Evolutionary conservation across 108 stramenopile genomes (phyloP).

Genomic region (Fragilariopsis cylindrus): DNA sequence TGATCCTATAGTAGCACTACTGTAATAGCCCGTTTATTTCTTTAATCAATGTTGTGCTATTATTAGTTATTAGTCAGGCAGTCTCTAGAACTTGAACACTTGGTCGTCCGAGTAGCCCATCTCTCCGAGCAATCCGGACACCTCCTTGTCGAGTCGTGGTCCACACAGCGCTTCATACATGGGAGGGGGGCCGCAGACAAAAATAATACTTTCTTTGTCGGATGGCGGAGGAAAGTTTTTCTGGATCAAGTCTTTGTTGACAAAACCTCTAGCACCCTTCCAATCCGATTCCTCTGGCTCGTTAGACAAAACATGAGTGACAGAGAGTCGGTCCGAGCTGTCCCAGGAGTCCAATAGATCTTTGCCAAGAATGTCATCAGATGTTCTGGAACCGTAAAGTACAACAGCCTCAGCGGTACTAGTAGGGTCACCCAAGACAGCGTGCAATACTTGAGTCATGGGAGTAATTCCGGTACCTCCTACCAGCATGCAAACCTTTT

Average conservation of each 20-base stretch:
- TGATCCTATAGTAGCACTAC: too few species aligned
- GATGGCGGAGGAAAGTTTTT: constrained; percentile 41
- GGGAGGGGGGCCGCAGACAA: constrained; percentile 95
- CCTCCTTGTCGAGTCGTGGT: constrained; percentile 74
- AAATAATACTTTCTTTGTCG: constrained; percentile 63
- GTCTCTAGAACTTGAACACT: constrained; percentile 92
- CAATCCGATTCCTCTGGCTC: constrained; percentile 62
- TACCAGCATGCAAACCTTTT: constrained; percentile 91
- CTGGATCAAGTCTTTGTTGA: constrained; percentile 66
- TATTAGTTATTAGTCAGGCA: constrained; percentile 3
- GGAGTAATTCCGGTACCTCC: constrained; percentile 99
- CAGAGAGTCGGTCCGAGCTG: constrained; percentile 48
- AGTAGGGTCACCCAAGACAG: constrained; percentile 64
- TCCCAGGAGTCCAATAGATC: constrained; percentile 75
- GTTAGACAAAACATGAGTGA: constrained; percentile 70
- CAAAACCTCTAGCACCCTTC: constrained; percentile 75
- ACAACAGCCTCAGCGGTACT: constrained; percentile 57
- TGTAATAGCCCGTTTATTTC: too few species aligned
- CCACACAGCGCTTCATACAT: constrained; percentile 90
- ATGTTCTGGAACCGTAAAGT: constrained; percentile 78
- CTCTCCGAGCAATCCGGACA: constrained; percentile 78
- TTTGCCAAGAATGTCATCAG: constrained; percentile 85
- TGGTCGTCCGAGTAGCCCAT: constrained; percentile 86
- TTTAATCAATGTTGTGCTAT: too few species aligned
- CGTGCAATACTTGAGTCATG: constrained; percentile 95